These are phyloP conservation scores for Yarrowia keelungensis DNA, from an alignment of 805 yeast genomes.

Conservation along the genomic window DNA sequence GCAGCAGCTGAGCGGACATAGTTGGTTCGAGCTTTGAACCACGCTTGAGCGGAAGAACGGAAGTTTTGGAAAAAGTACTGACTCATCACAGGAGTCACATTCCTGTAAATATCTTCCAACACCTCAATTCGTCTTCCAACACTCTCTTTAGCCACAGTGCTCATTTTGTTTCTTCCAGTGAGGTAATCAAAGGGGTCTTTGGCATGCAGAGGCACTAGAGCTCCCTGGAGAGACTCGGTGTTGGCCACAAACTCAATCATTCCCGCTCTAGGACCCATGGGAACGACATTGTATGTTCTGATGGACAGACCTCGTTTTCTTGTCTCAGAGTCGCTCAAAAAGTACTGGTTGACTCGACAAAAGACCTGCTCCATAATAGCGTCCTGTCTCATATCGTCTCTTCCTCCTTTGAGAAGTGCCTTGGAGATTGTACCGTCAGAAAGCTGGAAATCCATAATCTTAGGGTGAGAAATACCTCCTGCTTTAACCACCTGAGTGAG, in stretches of 20 bases:
- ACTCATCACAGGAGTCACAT: constrained; percentile 71
- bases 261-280: constrained; percentile 87
- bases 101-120: constrained; percentile 57
- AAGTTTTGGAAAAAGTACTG: constrained; percentile 74
- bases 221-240: constrained; percentile 73
- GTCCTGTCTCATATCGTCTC: constrained; percentile 94
- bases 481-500: constrained; percentile 65
- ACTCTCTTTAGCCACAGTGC: constrained; percentile 53
- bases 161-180: constrained; percentile 47
- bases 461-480: constrained; percentile 88
- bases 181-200: constrained; percentile 52
- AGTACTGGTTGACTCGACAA: constrained; percentile 75
- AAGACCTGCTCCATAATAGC: constrained; percentile 98
- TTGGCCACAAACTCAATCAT: constrained; percentile 86
- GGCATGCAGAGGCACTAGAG: constrained; percentile 69
- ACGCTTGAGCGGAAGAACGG: constrained; percentile 63
- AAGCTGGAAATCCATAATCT: constrained; percentile 64
- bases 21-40: constrained; percentile 70
- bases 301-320: constrained; percentile 65
- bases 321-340: constrained; percentile 63
- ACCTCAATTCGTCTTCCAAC: constrained; percentile 43
- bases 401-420: constrained; percentile 79
- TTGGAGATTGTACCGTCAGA: constrained; percentile 66
- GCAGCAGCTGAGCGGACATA: constrained; percentile 85
- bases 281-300: constrained; percentile 87